Conservation (phyloP, 202 grass and related monocot species). For the Panicum hallii region DNA sequence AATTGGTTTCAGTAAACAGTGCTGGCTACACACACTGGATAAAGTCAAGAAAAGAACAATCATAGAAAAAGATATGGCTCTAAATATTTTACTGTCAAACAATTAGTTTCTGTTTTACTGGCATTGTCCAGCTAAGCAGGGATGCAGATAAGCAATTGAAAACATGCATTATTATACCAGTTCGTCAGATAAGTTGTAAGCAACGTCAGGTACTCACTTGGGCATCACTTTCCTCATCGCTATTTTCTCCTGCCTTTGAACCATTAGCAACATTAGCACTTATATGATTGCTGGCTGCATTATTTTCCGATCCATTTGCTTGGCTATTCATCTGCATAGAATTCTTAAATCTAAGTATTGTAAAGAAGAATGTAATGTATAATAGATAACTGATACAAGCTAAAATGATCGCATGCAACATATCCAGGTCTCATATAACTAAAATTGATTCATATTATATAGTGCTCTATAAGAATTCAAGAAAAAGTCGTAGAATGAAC, state of each 20-base stretch:
- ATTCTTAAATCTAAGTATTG: conserved; percentile 37
- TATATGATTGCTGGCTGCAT: conserved; percentile 80
- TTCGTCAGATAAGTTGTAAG: conserved; percentile 23
- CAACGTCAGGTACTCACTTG: conserved; percentile 63
- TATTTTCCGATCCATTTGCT: conserved; percentile 77
- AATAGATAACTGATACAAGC: conserved; percentile 26
- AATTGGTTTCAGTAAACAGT: conserved; percentile 32
- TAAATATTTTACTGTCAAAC: conserved; percentile 19
- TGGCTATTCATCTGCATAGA: conserved; percentile 70
- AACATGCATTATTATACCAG: conserved; percentile 20
- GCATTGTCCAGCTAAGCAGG: conserved; percentile 4
- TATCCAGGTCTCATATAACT: conserved; percentile 4
- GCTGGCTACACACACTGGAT: neutral
- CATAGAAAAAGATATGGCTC: neutral
- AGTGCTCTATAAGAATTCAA: neutral
- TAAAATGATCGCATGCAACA: conserved; percentile 6
- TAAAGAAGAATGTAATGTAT: conserved; percentile 27
- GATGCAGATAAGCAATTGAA: neutral
- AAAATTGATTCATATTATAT: conserved; percentile 24
- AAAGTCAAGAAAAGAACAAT: conserved; percentile 31
- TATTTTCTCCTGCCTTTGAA: conserved; percentile 72
- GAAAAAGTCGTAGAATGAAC: neutral
- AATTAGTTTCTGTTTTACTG: neutral
- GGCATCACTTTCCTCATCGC: conserved; percentile 62
- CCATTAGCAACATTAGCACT: conserved; percentile 68